phyloP scores from a whole-genome alignment of 305 asterid species.

The Fraxinus paxiana region DNA sequence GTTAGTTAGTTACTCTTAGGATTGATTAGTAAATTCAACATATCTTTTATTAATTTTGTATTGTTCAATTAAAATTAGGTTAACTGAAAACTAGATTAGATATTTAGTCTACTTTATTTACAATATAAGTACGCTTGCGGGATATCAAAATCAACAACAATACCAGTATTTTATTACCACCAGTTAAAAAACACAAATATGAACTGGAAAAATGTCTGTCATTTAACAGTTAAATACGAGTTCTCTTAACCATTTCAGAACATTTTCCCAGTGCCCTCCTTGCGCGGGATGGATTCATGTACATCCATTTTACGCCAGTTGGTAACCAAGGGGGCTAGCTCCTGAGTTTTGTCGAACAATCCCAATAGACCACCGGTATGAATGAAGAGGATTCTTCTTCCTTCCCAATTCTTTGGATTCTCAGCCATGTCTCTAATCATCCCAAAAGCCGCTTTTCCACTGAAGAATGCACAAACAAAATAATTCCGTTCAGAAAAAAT shows the following conservation, averaged over 20 bases:
- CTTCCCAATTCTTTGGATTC: constrained; percentile 80
- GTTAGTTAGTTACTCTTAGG: neutral
- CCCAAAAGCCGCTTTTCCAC: constrained; percentile 81
- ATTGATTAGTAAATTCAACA: neutral
- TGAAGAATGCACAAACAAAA: constrained; percentile 25
- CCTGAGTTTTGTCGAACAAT: constrained; percentile 66
- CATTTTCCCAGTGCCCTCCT: constrained; percentile 82
- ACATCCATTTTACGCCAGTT: constrained; percentile 77
- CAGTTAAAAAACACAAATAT: neutral
- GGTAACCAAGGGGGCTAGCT: constrained; percentile 53
- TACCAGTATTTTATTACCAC: neutral
- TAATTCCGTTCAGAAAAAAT: neutral
- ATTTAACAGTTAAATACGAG: neutral
- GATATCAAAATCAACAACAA: neutral
- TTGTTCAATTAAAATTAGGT: neutral
- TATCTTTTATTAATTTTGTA: neutral
- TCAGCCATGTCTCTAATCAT: constrained; percentile 73
- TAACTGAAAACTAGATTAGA: neutral
- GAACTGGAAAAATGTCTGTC: neutral
- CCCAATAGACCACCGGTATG: constrained; percentile 91
- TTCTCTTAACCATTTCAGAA: constrained; percentile 32
- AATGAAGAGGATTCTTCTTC: constrained; percentile 73
- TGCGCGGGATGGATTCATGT: constrained; percentile 49
- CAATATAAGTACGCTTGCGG: neutral
- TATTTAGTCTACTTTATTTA: neutral